Percentiles rank a stretch among this genome's conserved stretches.
These are phyloP conservation scores for Sanghuangporus weigelae DNA, from an alignment of 1,284 basidiomycete species.

Conservation along the genomic window DNA sequence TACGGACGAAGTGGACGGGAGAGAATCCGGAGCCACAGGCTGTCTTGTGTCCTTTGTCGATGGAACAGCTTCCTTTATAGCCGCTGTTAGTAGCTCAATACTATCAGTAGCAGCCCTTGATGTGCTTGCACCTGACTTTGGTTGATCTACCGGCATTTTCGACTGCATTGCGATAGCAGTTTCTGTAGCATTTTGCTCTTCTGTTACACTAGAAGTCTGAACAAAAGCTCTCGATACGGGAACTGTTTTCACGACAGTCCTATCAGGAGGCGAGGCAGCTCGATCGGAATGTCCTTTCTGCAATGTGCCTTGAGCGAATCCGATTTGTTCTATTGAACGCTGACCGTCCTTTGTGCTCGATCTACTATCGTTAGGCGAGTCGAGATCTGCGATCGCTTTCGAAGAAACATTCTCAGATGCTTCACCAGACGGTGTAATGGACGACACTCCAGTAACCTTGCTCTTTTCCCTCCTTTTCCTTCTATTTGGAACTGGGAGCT, in stretches of 20 bases:
- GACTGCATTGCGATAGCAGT: too few relatives aligned
- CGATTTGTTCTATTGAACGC: neutral
- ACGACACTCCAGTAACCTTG: neutral
- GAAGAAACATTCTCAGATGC: too few relatives aligned
- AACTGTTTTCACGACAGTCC: neutral
- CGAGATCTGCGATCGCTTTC: too few relatives aligned
- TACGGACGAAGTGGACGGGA: slow-evolving; percentile 22
- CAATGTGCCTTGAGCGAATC: neutral
- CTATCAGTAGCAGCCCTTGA: neutral
- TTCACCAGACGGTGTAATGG: too few relatives aligned
- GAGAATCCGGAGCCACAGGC: neutral
- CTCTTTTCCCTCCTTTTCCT: neutral
- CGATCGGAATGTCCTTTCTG: neutral
- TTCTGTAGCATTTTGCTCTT: too few relatives aligned
- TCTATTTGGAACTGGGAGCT: neutral
- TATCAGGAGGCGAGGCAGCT: neutral
- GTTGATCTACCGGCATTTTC: neutral
- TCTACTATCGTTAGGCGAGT: neutral
- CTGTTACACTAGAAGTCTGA: neutral
- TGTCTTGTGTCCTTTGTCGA: neutral
- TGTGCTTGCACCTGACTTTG: neutral
- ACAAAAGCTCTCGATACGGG: neutral
- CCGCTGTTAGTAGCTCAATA: neutral
- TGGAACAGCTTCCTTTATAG: neutral
- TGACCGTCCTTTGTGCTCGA: neutral